phyloP scores from a whole-genome alignment of 495 filamentous ascomycete species.

The Tuber aestivum region DNA sequence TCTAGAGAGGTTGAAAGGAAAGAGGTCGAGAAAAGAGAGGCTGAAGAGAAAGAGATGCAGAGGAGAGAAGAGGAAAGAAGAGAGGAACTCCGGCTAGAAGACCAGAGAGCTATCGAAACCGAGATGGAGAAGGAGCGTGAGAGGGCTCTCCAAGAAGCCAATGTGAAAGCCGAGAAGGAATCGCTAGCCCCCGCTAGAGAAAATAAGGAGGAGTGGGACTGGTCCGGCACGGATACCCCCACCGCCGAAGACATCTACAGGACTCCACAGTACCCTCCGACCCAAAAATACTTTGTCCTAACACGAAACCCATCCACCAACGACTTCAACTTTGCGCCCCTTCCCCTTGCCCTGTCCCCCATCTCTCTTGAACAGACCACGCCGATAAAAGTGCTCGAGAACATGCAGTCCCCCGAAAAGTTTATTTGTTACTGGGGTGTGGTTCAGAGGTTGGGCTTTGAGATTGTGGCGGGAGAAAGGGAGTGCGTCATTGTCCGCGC shows the following conservation, averaged over 20 bases:
- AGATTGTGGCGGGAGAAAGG: constrained; percentile 17
- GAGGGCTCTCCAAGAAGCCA: background rate
- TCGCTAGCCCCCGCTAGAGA: background rate
- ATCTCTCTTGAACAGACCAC: constrained; percentile 11
- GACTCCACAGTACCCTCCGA: background rate
- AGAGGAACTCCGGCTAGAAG: background rate
- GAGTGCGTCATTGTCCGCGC: constrained; percentile 24
- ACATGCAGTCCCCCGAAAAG: constrained; percentile 10
- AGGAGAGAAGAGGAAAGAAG: background rate
- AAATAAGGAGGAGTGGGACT: constrained; percentile 15
- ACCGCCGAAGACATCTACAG: constrained; percentile 21
- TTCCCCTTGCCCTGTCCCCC: constrained; percentile 8
- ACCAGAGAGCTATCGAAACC: background rate
- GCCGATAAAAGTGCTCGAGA: constrained; percentile 28
- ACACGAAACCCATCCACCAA: constrained; percentile 8
- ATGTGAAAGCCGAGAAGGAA: background rate
- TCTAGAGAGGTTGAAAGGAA: background rate
- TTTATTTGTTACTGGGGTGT: constrained; percentile 26
- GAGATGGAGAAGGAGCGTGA: background rate
- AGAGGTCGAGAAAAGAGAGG: background rate
- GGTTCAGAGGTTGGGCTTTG: constrained; percentile 21
- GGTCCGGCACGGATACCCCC: constrained; percentile 22
- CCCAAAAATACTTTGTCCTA: constrained; percentile 20
- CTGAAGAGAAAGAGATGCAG: constrained; percentile 1
- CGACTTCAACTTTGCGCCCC: constrained; percentile 16